Evolutionary conservation across 2,329 filamentous ascomycete species (phyloP).

Genomic region (Colletotrichum spaethianum): DNA sequence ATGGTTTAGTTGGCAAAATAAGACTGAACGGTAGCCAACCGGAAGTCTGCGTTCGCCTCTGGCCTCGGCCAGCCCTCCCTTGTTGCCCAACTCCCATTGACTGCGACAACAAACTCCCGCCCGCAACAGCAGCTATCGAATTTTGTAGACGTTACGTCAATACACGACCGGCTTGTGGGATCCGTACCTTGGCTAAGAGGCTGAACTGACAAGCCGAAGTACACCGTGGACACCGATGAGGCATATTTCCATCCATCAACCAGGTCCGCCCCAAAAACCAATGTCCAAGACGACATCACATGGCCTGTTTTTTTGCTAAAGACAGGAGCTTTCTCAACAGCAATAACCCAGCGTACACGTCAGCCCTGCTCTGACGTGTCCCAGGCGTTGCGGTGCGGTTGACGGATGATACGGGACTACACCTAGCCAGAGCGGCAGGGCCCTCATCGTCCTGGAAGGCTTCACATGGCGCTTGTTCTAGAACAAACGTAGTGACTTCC

Average conservation of each 20-base stretch:
- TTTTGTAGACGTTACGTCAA: not conserved
- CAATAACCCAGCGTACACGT: constrained; percentile 1
- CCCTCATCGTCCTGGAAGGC: not conserved
- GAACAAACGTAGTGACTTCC: not conserved
- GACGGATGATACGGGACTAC: not conserved
- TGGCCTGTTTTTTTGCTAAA: not conserved
- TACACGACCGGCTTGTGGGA: not conserved
- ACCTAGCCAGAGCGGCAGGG: not conserved
- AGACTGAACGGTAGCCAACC: constrained; percentile 1
- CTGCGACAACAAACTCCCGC: not conserved
- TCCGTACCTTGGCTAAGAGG: not conserved
- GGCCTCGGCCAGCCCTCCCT: not conserved
- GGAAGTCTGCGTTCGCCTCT: not conserved
- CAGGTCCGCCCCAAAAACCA: no score
- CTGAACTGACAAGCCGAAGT: constrained; percentile 6
- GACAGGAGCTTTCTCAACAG: no score
- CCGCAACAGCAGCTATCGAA: not conserved
- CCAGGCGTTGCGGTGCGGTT: not conserved
- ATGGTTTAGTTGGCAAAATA: not conserved
- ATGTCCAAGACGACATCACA: not conserved
- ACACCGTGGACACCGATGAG: constrained; percentile 5
- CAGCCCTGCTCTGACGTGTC: constrained; percentile 34
- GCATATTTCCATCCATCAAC: not conserved
- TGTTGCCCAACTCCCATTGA: constrained; percentile 4
- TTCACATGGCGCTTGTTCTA: not conserved